Conservation (phyloP, 768 basidiomycete genomes). For the Termitomyces sp. region DNA sequence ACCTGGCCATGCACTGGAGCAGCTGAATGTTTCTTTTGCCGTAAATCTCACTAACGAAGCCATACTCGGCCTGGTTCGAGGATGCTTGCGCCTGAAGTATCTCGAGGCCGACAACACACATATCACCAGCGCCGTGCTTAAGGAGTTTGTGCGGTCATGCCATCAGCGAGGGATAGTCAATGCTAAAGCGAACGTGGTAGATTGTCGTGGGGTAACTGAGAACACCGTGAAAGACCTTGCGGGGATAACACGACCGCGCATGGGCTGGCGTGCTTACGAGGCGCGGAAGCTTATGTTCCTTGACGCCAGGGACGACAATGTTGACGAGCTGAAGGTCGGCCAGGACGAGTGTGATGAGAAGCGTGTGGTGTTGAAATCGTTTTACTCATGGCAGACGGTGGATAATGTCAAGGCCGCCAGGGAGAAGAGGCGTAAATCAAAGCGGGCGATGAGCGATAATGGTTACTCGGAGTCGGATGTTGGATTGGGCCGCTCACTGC, state of each 20-base stretch:
- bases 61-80: slow-evolving; percentile 55
- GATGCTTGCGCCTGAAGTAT: slow-evolving; percentile 53
- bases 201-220: slow-evolving; percentile 71
- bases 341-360: slow-evolving; percentile 78
- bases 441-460: slow-evolving; percentile 36
- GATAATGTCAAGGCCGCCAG: slow-evolving; percentile 65
- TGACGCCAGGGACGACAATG: slow-evolving; percentile 60
- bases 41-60: slow-evolving; percentile 58
- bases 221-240: slow-evolving; percentile 55
- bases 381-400: slow-evolving; percentile 83
- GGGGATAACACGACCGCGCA: slow-evolving; percentile 54
- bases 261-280: slow-evolving; percentile 71
- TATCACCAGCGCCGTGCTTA: slow-evolving; percentile 54
- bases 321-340: slow-evolving; percentile 58
- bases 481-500: slow-evolving; percentile 15
- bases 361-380: slow-evolving; percentile 76
- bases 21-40: slow-evolving; percentile 66
- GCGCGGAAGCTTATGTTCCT: slow-evolving; percentile 65
- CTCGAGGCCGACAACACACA: slow-evolving; percentile 80
- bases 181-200: slow-evolving; percentile 62
- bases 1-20: slow-evolving; percentile 66
- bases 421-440: slow-evolving; percentile 60
- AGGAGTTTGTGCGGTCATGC: slow-evolving; percentile 58
- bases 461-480: slow-evolving; percentile 24
- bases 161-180: slow-evolving; percentile 41